Base-by-base conservation (phyloP, 2,329 filamentous ascomycete genomes). In the Cladosporium colombiae region DNA sequence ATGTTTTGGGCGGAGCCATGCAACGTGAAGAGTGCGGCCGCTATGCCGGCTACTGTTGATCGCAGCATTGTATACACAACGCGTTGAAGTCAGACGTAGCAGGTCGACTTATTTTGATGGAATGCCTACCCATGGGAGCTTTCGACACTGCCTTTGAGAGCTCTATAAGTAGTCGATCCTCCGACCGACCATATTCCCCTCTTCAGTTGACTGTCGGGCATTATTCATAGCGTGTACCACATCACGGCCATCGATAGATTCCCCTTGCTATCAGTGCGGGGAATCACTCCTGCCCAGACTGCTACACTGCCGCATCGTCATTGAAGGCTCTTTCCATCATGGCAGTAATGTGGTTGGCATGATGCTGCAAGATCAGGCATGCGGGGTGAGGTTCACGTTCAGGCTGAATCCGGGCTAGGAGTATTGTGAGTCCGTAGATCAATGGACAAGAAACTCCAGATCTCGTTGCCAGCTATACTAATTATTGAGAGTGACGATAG, bases 1-100 rank as follows among this genome's bases (percentile, higher is more conserved):
- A 55, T 7, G 21, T 67, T 67, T 13, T 67, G 66, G 1, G 58
- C 37, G 31, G 23, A 29, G 37, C 56, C n/a, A n/a, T 18, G 35
- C 5, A 46, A 2, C 0, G 35, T 25, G 11, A 31, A 13, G 13
- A 59, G 16, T 3, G 37, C 16, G 18, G 37, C 56, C 23, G 13
- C 31, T 21, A 33, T 21, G 55, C n/a, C 33, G 13, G 25, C 46
- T 7, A 27, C 21, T 50, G 46, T 50, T 29, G 18, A 5, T 31
- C 52, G 52, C 27, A 33, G 27, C 52, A 55, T 29, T 11, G n/a
- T 46, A 18, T 18, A 0, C 7, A 21, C n/a, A 11, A 46, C 10
- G 2, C 10, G n/a, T 21, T 5, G n/a, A 10, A 21, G 37, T 10
- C 2, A 40, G 16, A 11, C 11, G 14, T 18, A 40, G 14, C 14